Conservation (phyloP, 495 filamentous ascomycete species). For the Parathielavia appendiculata region DNA sequence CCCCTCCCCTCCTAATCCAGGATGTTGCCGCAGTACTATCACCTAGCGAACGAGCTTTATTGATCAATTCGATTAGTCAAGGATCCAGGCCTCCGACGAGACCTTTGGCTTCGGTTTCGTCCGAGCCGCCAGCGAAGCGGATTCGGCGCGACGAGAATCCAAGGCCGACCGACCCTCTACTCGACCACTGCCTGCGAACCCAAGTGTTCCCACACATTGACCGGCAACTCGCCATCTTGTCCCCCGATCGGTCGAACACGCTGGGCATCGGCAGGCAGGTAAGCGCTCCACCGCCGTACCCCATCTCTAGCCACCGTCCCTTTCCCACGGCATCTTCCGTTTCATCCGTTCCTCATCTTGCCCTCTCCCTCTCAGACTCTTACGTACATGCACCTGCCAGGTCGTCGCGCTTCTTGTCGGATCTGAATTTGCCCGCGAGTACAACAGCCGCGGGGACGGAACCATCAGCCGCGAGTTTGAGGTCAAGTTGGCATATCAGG, state of each 20-base stretch:
- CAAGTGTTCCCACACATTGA: constrained; percentile 40
- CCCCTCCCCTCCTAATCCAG: background rate
- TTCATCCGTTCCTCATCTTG: background rate
- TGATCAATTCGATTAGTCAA: background rate
- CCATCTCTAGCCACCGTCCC: background rate
- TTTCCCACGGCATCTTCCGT: background rate
- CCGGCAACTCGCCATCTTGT: constrained; percentile 5
- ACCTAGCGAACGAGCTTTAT: background rate
- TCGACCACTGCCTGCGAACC: constrained; percentile 23
- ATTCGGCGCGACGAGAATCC: background rate
- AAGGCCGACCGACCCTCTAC: background rate
- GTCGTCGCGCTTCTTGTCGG: constrained; percentile 17
- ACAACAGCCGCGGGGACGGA: constrained; percentile 12
- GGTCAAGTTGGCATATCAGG: constrained; percentile 11
- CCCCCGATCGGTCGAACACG: constrained; percentile 1
- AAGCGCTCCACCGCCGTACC: background rate
- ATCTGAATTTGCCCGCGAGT: constrained; percentile 15
- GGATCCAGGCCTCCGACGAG: background rate
- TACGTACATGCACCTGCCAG: constrained; percentile 7
- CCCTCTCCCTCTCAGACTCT: constrained; percentile 3
- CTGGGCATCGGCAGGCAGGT: constrained; percentile 17
- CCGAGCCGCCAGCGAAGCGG: background rate
- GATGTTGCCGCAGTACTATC: background rate
- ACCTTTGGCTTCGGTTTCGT: background rate
- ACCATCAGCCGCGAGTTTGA: constrained; percentile 20